Evolutionary conservation across 2,329 filamentous ascomycete species (phyloP), one percentile per base, ranked within the genome.

Genomic region (Penicillium sp.): DNA sequence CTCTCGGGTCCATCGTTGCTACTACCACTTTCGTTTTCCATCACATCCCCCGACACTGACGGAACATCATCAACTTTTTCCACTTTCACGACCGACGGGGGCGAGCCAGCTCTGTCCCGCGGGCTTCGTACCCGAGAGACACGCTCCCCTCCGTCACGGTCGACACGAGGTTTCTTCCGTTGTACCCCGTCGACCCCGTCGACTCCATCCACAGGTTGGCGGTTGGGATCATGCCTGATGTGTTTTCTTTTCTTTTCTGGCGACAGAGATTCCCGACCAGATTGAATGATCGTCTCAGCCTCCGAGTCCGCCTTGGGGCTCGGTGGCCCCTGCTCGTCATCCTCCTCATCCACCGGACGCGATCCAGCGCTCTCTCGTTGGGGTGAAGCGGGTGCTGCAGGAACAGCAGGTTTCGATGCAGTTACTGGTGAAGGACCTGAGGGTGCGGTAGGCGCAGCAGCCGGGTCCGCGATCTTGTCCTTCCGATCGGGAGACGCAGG

Each of bases 211-310:
- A 31, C 31, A 31, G 31, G 7, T 11, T 58, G 68, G 54, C 69
- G 71, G 64, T 70, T 69, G 52, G 70, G 70, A 55, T 76, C 70
- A 66, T 78, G 77, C 46, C 72, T 67, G 54, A 77, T 75, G 57
- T 72, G 71, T 58, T 75, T 77, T 58, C 75, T 75, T 66, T 76
- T 77, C 69, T 81, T 80, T 68, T 80, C 77, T 5, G 79, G 78
- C 6, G 79, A 79, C 56, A 78, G 62, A 35, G 75, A 76, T 63
- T 79, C 77, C 41, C 77, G 75, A 54, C 76, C 77, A 13, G 77
- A 81, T 65, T 81, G 78, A 56, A 81, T 81, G 59, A 80, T 78
- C 19, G 79, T 81, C 68, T 81, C 79, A 55, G 79, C 79, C 70
- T 81, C 79, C 46, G 78, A 81, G 66, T 81, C 79, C 50, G 77